Evolutionary conservation across 2,329 filamentous ascomycete genomes (phyloP), one percentile per base, ranked within the genome.

Genomic region (Lithohypha guttulata): DNA sequence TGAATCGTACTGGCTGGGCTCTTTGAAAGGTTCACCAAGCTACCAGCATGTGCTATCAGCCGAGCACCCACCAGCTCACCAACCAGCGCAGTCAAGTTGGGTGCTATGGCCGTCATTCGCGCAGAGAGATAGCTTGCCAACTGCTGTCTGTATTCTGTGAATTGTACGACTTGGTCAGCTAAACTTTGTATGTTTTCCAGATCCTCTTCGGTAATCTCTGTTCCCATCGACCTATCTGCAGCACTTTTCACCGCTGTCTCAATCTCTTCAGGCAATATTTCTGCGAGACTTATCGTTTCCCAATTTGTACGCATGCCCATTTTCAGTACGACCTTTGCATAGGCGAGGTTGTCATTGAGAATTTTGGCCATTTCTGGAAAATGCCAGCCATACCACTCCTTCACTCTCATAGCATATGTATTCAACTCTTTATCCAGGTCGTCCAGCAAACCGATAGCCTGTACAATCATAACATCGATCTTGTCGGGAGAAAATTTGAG

Each of bases 301-400:
- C 81, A 81, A 57, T 85, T 86, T 50, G 81, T 77, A 50, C 91
- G 81, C 74, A 93, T 84, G 52, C 91, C 91, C 69, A 93, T 84
- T 49, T 80, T 75, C 35, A 94, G 67, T 42, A 98, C 85, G 42
- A 98, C 79, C 51, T 80, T 81, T 44, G 87, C 79, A 60, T 94
- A 98, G 49, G 87, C 87, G 47, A 94, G 69, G 66, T 98, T 98
- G 72, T 98, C 91, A 63, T 93, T 93, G 52, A 95, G 73, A 57
- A 96, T 94, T 67, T 87, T 89, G 57, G 84, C 87, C 73, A 98
- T 79, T 69, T 98, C 91, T 27, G 91, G 91, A 70, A 96, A 98
- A 66, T 96, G 91, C 91, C 91, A 98, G 56, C 91, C 91, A 60
- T 98, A 98, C 91, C 91, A 98, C 65, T 98, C 91, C 77, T 96